These are phyloP conservation scores for Fusarium sp. DNA, from an alignment of 2,329 filamentous ascomycete genomes.

Conservation along the genomic window DNA sequence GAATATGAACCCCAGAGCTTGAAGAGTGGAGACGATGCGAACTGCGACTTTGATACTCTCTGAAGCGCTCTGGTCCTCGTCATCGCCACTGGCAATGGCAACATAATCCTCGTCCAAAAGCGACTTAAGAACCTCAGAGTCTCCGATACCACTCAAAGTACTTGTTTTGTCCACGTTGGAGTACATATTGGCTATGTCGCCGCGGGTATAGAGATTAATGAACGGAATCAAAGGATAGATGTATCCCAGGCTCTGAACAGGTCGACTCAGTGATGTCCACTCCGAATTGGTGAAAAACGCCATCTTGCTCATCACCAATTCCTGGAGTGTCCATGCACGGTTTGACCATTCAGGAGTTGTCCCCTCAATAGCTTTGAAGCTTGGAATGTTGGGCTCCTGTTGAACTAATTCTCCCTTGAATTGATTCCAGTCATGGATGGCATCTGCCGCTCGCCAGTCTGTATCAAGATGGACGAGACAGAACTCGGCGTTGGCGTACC, in stretches of 20 bases:
- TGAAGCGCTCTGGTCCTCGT: too few relatives aligned
- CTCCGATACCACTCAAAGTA: not conserved
- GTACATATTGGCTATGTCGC: not conserved
- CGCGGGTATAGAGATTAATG: not conserved
- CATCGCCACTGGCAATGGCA: not conserved
- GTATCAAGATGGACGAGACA: slow-evolving; percentile 9
- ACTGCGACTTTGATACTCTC: not conserved
- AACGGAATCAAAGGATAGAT: slow-evolving; percentile 1
- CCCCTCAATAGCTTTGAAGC: not conserved
- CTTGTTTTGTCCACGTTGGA: not conserved
- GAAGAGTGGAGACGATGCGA: not conserved
- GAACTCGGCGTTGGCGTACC: slow-evolving; percentile 7
- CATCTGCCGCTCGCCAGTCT: not conserved
- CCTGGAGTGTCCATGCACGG: slow-evolving; percentile 8
- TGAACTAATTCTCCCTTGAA: not conserved
- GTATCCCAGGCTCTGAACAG: slow-evolving; percentile 1
- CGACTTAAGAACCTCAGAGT: not conserved
- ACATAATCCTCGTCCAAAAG: not conserved
- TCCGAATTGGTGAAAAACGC: slow-evolving; percentile 1
- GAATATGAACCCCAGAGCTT: not conserved
- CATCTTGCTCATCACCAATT: slow-evolving; percentile 10
- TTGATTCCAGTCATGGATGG: not conserved
- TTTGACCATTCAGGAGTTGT: not conserved
- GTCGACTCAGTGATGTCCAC: not conserved
- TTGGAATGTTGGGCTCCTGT: not conserved